phyloP scores from a whole-genome alignment of 192 early-diverging fungal genomes.

The Rhizophagus sp. region DNA sequence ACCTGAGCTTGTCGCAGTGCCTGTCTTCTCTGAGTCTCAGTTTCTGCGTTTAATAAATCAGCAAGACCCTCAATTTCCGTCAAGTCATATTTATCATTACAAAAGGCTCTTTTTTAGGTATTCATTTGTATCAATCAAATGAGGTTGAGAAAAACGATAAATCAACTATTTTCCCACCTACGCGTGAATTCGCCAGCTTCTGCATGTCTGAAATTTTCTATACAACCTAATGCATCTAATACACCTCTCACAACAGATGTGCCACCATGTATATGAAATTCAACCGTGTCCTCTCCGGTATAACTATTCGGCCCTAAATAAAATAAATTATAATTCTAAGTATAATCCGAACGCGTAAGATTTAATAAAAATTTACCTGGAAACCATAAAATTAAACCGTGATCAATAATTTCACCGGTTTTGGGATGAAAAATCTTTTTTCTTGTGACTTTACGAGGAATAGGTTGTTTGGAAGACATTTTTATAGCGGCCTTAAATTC shows the following conservation, averaged over 20 bases:
- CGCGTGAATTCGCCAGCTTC: constrained; percentile 76
- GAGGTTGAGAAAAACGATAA: not conserved
- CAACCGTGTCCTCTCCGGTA: constrained; percentile 76
- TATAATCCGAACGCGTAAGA: not conserved
- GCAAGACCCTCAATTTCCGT: constrained; percentile 73
- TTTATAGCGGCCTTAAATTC: not conserved
- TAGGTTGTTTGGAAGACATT: constrained; percentile 28
- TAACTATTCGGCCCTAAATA: constrained; percentile 60
- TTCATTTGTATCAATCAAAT: not conserved
- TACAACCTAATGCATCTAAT: constrained; percentile 48
- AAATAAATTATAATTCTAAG: not conserved
- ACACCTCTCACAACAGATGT: constrained; percentile 63
- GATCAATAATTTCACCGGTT: constrained; percentile 54
- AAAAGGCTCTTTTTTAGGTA: constrained; percentile 57
- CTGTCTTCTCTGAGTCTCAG: constrained; percentile 67
- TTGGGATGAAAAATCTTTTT: constrained; percentile 49
- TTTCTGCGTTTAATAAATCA: constrained; percentile 79
- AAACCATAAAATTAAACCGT: constrained; percentile 59
- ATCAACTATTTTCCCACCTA: constrained; percentile 39
- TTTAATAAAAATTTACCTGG: constrained; percentile 40
- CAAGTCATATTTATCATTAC: constrained; percentile 71
- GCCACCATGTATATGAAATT: constrained; percentile 78
- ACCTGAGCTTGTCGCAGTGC: constrained; percentile 70
- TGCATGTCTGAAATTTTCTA: constrained; percentile 60
- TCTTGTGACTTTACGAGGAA: constrained; percentile 47